Evolutionary conservation across 2,329 filamentous ascomycete genomes (phyloP).

Genomic region (Talaromyces piceae): DNA sequence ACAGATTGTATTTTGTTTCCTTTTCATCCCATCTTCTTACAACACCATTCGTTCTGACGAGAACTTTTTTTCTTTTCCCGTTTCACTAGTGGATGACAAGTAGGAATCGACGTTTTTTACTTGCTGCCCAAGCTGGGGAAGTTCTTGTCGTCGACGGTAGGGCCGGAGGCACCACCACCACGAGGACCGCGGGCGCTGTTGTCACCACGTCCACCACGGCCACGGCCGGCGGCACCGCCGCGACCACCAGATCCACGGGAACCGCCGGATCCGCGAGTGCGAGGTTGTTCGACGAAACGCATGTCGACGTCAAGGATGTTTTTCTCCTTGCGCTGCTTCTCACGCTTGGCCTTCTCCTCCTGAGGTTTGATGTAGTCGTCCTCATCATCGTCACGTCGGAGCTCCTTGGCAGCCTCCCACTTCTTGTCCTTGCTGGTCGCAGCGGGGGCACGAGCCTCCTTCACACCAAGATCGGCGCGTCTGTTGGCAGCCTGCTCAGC

Average conservation of each 20-base stretch:
- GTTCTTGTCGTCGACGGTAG: constrained; percentile 39
- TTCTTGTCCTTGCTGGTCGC: constrained; percentile 92
- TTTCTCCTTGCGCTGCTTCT: constrained; percentile 91
- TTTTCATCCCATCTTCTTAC: background rate
- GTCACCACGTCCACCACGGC: constrained; percentile 26
- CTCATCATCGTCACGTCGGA: constrained; percentile 51
- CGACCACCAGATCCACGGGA: constrained; percentile 43
- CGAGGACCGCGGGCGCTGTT: constrained; percentile 32
- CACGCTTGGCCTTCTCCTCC: constrained; percentile 68
- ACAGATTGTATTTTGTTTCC: background rate
- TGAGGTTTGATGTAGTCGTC: constrained; percentile 66
- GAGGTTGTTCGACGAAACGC: constrained; percentile 64
- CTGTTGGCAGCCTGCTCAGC: constrained; percentile 71
- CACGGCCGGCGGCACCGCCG: constrained; percentile 31
- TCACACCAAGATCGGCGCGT: constrained; percentile 54
- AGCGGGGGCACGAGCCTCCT: constrained; percentile 80
- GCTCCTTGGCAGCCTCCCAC: constrained; percentile 75
- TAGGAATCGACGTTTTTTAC: constrained; percentile 18
- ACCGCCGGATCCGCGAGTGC: constrained; percentile 43
- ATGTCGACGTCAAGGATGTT: constrained; percentile 81
- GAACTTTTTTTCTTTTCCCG: background rate
- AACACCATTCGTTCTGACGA: background rate
- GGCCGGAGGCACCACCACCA: constrained; percentile 19
- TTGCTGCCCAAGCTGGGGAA: constrained; percentile 39
- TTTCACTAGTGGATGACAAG: no score